Evolutionary conservation across 176 grass and related monocot genomes (phyloP), one percentile per base, ranked within the genome.

Genomic region (Tillandsia leiboldiana): DNA sequence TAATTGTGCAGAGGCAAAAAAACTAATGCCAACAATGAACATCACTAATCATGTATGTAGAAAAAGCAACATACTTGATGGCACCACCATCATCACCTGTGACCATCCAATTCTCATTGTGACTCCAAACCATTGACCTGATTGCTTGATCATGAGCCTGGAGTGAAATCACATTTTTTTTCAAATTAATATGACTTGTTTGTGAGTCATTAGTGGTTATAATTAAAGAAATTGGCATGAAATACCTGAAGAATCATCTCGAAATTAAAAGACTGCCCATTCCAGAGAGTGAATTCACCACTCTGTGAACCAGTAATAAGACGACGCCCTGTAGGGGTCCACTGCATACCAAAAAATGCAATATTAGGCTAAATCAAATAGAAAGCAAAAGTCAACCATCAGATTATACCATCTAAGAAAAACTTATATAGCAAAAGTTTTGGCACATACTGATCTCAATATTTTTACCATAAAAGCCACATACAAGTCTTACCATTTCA

Each of bases 211-310:
- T 20, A 61, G 22, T 10, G 18, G 22, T 15, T 61, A 20, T 20
- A 61, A n/a, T 75, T 29, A 73, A 70, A 53, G 64, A 67, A 13
- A 72, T 64, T 12, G 65, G 50, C 53, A 63, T 65, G 9, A 66
- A 80, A 72, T 92, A 99, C 94, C 89, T 99, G 94, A 86, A 99
- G 94, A 77, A 99, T 99, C 89, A 99, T 99, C 79, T 99, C 94
- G 80, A 99, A 99, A 71, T 99, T 99, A 83, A 99, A 99, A 82
- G 94, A 99, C 80, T 99, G 94, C 3, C 94, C 94, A 87, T 99
- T 99, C 94, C 94, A 99, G 62, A 99, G 70, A 48, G 94, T 99
- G 68, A 99, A 99, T 85, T 99, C 94, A 71, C 94, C 94, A 57
- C 94, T 99, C 12, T 92, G 86, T 50, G 94, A 99, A 69, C 94